phyloP scores from a whole-genome alignment of 1,284 basidiomycete genomes.

The Phellopilus nigrolimitatus region DNA sequence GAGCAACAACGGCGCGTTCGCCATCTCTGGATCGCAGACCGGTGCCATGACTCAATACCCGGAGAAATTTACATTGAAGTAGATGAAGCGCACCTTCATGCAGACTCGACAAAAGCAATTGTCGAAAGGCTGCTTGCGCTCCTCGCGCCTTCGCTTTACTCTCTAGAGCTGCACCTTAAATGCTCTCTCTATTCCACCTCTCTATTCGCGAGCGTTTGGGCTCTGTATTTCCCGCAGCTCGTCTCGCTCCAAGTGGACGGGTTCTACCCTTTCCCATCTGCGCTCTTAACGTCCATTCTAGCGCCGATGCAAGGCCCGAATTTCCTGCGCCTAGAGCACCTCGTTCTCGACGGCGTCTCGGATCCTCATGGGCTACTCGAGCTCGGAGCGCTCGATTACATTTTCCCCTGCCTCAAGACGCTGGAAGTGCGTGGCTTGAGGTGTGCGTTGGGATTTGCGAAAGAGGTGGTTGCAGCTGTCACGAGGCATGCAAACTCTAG shows the following conservation, averaged over 20 bases:
- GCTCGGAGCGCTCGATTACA: neutral
- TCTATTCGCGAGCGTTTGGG: slow-evolving; percentile 1
- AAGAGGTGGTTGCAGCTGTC: neutral
- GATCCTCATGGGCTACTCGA: slow-evolving; percentile 4
- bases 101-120: neutral
- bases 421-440: slow-evolving; percentile 5
- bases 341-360: slow-evolving; percentile 1
- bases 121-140: neutral
- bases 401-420: neutral
- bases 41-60: neutral
- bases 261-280: neutral
- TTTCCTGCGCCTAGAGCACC: slow-evolving; percentile 3
- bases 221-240: neutral
- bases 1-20: slow-evolving; percentile 5
- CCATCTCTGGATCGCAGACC: neutral
- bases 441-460: slow-evolving; percentile 1
- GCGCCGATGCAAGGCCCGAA: neutral
- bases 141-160: neutral
- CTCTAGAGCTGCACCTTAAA: neutral
- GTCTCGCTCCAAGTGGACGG: neutral
- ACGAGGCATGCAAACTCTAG: neutral
- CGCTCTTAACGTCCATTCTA: neutral
- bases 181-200: neutral
- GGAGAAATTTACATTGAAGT: neutral
- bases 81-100: neutral